A percentile compares a stretch with the other conserved stretches of the same genome.
Evolutionary conservation across 768 basidiomycete genomes (phyloP).

Genomic region (Dacryopinax spathularia): DNA sequence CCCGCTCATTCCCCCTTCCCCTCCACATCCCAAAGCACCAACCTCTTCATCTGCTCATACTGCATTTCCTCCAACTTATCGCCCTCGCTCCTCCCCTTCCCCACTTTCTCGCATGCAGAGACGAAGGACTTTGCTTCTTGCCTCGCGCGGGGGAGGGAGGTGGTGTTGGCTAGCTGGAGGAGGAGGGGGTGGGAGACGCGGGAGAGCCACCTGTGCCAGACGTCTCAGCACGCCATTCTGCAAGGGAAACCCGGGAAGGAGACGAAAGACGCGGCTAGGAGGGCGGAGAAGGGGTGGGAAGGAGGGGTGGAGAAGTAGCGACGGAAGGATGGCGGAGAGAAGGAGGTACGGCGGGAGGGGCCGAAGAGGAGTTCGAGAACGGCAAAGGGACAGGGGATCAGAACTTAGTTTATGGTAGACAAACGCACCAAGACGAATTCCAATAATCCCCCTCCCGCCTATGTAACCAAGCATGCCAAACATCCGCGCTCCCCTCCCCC

Average conservation of each 20-base stretch:
- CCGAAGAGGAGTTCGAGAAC: too few species aligned
- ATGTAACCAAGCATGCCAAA: background rate
- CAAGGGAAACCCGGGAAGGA: too few species aligned
- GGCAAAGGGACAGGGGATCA: too few species aligned
- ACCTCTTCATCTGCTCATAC: background rate
- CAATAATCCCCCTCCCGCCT: constrained; percentile 1
- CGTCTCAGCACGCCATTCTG: too few species aligned
- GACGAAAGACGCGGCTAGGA: too few species aligned
- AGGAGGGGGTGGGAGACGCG: background rate
- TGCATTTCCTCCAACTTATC: background rate
- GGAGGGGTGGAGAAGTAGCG: too few species aligned
- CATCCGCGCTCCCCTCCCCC: background rate
- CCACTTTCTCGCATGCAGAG: background rate
- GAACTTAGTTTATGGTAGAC: too few species aligned
- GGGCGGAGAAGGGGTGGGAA: too few species aligned
- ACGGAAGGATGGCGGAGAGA: too few species aligned
- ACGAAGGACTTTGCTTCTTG: background rate
- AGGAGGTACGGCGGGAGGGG: too few species aligned
- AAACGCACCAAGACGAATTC: background rate
- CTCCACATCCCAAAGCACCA: background rate
- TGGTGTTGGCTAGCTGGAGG: background rate
- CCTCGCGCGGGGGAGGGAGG: background rate
- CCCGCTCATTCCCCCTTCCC: background rate
- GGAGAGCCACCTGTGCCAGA: background rate
- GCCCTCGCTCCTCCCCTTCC: background rate